Percentiles rank a stretch among this genome's conserved stretches.
phyloP scores from a whole-genome alignment of 306 rosid genomes.

The Citrullus mucosospermus region DNA sequence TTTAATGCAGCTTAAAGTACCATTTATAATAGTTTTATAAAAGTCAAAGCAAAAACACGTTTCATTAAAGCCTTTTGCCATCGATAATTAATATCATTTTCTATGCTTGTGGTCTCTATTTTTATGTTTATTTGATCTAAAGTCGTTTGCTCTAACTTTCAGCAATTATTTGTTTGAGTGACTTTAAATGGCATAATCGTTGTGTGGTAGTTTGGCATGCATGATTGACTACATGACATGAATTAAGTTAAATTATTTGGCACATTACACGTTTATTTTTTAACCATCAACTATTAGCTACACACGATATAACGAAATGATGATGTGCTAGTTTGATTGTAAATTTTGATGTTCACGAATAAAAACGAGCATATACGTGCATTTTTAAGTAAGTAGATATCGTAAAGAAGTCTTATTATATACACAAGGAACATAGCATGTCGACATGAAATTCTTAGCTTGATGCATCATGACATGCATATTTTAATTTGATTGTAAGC shows the following conservation, averaged over 20 bases:
- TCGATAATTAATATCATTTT: neutral
- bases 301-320: neutral
- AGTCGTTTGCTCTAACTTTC: neutral
- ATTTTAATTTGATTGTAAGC: too few relatives aligned
- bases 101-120: neutral
- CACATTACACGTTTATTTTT: neutral
- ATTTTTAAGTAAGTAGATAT: neutral
- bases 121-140: neutral
- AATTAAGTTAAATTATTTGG: neutral
- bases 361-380: neutral
- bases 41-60: neutral
- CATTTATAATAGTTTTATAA: neutral
- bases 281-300: too few relatives aligned
- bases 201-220: neutral
- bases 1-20: too few relatives aligned
- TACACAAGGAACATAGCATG: too few relatives aligned
- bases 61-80: neutral
- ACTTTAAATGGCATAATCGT: neutral
- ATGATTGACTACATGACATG: rapidly evolving
- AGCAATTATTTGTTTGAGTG: neutral
- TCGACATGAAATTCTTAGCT: too few relatives aligned
- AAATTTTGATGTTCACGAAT: neutral
- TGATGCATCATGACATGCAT: too few relatives aligned
- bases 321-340: too few relatives aligned
- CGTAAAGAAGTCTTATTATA: too few relatives aligned